Evolutionary conservation across 495 filamentous ascomycete species (phyloP).

Genomic region (Xylaria castorea): DNA sequence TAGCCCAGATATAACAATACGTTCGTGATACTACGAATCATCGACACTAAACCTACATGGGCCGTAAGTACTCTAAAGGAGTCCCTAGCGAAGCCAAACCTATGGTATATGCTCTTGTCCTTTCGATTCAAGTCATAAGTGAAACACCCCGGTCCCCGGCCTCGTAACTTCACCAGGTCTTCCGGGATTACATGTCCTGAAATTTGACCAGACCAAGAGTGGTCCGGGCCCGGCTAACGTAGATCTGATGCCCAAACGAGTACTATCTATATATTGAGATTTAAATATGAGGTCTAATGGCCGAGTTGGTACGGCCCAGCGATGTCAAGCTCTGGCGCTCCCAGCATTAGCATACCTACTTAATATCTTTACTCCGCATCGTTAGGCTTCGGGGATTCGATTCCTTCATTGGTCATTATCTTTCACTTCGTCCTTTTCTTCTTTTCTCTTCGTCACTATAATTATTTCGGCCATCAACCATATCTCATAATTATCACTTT

Average conservation of each 20-base stretch:
- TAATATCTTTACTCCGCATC: not conserved
- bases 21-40: not conserved
- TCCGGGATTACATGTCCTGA: not conserved
- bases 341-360: not conserved
- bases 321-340: not conserved
- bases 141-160: not conserved
- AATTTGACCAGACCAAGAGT: not conserved
- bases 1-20: no score
- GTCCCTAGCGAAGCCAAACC: no score
- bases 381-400: conserved; percentile 2
- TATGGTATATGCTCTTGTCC: no score
- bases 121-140: not conserved
- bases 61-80: not conserved
- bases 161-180: not conserved
- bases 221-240: not conserved
- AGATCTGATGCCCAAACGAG: not conserved
- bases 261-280: not conserved
- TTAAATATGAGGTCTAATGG: not conserved
- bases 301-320: not conserved
- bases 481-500: not conserved
- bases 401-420: not conserved
- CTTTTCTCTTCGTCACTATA: not conserved
- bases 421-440: not conserved
- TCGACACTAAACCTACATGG: not conserved
- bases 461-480: not conserved